phyloP scores from a whole-genome alignment of 257 asterid species.

The Solanum piurae region DNA sequence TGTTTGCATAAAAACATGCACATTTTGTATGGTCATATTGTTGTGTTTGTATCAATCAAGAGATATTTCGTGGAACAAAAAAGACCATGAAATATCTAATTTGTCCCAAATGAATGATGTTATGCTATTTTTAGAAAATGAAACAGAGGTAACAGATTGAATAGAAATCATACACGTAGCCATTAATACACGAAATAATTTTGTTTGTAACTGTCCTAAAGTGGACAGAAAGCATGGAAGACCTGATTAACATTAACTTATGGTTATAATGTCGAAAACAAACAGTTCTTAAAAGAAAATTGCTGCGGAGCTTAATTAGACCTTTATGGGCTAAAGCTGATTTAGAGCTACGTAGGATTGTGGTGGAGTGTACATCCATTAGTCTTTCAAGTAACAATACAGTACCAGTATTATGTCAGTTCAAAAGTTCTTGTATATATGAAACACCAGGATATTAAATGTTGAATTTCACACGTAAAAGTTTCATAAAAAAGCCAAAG shows the following conservation, averaged over 20 bases:
- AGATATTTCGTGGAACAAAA: too few species aligned
- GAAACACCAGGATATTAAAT: not conserved
- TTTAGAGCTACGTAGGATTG: too few species aligned
- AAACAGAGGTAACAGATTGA: not conserved
- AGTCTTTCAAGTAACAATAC: not conserved
- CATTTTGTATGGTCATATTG: not conserved
- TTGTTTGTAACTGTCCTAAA: not conserved
- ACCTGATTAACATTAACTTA: not conserved
- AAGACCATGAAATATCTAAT: not conserved
- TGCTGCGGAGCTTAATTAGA: not conserved
- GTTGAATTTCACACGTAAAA: not conserved
- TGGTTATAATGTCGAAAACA: not conserved
- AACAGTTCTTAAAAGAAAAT: not conserved
- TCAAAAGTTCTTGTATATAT: not conserved
- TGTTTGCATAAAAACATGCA: not conserved
- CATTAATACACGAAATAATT: not conserved
- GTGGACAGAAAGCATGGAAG: not conserved
- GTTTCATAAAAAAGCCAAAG: not conserved
- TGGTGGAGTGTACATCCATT: not conserved
- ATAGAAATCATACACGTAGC: not conserved
- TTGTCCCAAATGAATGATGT: not conserved
- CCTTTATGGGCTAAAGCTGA: not conserved
- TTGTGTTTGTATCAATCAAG: not conserved
- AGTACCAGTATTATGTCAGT: not conserved
- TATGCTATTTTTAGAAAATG: not conserved